Evolutionary conservation across 2,329 filamentous ascomycete genomes (phyloP).

Genomic region (Aspergillus thermomutatus): DNA sequence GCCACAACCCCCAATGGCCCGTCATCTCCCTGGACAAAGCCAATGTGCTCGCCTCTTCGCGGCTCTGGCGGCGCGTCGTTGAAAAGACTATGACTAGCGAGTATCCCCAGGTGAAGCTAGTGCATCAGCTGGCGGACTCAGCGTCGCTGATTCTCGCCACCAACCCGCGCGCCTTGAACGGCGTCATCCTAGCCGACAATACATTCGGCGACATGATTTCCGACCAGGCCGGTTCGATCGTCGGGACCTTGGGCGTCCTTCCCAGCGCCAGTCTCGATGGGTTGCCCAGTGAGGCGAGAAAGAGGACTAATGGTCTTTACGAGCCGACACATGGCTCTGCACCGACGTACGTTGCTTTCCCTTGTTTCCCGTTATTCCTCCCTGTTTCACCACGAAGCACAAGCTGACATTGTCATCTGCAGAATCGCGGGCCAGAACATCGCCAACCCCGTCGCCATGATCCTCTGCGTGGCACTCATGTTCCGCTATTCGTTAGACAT

Average conservation of each 20-base stretch:
- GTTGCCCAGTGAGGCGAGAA: slow-evolving; percentile 70
- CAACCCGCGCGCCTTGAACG: slow-evolving; percentile 78
- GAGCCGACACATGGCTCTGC: slow-evolving; percentile 77
- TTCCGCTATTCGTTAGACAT: slow-evolving; percentile 82
- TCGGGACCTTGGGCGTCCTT: slow-evolving; percentile 77
- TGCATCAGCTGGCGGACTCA: slow-evolving; percentile 85
- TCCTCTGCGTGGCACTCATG: slow-evolving; percentile 90
- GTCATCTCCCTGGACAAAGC: slow-evolving; percentile 90
- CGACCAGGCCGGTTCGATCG: slow-evolving; percentile 87
- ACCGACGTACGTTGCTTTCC: slow-evolving; percentile 29
- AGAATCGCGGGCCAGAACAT: slow-evolving; percentile 85
- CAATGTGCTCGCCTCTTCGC: slow-evolving; percentile 82
- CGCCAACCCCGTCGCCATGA: slow-evolving; percentile 83
- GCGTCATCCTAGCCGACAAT: slow-evolving; percentile 84
- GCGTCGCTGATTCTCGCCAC: slow-evolving; percentile 92
- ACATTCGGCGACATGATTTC: slow-evolving; percentile 90
- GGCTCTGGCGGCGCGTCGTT: slow-evolving; percentile 81
- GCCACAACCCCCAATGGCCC: slow-evolving; percentile 65
- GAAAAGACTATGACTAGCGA: slow-evolving; percentile 75
- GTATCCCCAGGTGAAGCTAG: slow-evolving; percentile 75
- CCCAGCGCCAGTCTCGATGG: slow-evolving; percentile 82
- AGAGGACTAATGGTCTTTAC: slow-evolving; percentile 81
- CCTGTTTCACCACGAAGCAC: not conserved
- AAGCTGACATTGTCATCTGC: not conserved
- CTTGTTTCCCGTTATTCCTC: not conserved